These are phyloP conservation scores for Tolypocladium album DNA, from an alignment of 2,329 filamentous ascomycete species.

Conservation along the genomic window DNA sequence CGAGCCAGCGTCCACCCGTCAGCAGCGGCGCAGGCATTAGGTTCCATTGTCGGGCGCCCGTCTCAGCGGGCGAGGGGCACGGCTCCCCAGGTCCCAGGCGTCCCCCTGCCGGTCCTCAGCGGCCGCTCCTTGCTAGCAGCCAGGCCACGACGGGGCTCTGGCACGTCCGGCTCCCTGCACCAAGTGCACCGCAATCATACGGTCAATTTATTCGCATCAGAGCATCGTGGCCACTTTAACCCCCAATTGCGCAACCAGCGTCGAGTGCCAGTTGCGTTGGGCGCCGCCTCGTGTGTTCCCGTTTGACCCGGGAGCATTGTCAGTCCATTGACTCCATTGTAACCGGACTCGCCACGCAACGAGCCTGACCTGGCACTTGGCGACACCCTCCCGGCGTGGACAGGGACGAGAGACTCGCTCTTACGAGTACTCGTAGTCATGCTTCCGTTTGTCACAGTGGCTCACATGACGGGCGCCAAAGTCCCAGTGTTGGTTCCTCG, in stretches of 20 bases:
- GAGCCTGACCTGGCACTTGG: not conserved
- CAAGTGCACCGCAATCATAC: not conserved
- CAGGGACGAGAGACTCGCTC: not conserved
- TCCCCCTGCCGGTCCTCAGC: not conserved
- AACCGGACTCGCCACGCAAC: not conserved
- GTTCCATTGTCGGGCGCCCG: not conserved
- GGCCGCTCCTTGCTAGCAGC: not conserved
- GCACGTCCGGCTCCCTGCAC: not conserved
- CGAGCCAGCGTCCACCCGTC: not conserved
- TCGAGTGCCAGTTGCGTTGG: not conserved
- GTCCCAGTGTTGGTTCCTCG: not conserved
- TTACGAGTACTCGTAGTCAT: not conserved
- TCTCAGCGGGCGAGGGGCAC: not conserved
- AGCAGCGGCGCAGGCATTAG: not conserved
- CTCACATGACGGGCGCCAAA: constrained; percentile 4
- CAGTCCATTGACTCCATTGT: not conserved
- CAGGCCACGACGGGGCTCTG: not conserved
- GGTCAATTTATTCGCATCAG: not conserved
- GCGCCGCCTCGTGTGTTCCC: not conserved
- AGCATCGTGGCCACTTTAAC: not conserved
- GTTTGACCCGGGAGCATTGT: not conserved
- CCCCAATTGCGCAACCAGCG: not conserved
- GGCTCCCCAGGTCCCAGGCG: not conserved
- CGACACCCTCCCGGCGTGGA: not conserved
- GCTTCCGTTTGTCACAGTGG: not conserved